These are phyloP conservation scores for Saccharomycopsis synnaedendra DNA, from an alignment of 805 yeast genomes.

Conservation along the genomic window DNA sequence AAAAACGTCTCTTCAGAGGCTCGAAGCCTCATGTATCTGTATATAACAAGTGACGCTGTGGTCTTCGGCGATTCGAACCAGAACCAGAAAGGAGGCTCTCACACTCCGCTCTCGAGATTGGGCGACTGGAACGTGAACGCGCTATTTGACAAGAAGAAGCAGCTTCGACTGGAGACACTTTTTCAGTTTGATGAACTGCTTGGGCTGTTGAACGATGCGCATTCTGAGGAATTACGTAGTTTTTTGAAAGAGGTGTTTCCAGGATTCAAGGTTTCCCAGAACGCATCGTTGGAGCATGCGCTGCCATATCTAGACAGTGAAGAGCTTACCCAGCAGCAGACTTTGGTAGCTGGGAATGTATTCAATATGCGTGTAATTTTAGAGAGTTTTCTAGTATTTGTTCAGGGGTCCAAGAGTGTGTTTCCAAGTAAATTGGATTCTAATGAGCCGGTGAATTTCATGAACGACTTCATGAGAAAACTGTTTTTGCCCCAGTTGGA, in stretches of 20 bases:
- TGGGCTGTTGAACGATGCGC: slow-evolving; percentile 20
- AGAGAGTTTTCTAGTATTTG: slow-evolving; percentile 60
- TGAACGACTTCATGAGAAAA: slow-evolving; percentile 50
- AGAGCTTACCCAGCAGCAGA: slow-evolving; percentile 44
- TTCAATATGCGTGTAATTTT: slow-evolving; percentile 72
- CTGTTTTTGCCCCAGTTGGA: slow-evolving; percentile 57
- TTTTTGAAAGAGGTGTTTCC: slow-evolving; percentile 58
- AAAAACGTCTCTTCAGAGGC: slow-evolving; percentile 30
- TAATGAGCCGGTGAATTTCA: slow-evolving; percentile 33
- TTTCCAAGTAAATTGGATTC: slow-evolving; percentile 22
- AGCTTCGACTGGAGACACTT: slow-evolving; percentile 10
- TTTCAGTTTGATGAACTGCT: slow-evolving; percentile 23
- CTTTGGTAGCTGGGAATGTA: slow-evolving; percentile 57
- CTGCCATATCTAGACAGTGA: slow-evolving; percentile 51
- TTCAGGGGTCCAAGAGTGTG: slow-evolving; percentile 42
- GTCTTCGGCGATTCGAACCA: slow-evolving; percentile 7
- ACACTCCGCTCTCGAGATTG: slow-evolving; percentile 9
- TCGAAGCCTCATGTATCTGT: slow-evolving; percentile 26
- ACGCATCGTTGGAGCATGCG: slow-evolving; percentile 24
- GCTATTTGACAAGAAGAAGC: slow-evolving; percentile 7
- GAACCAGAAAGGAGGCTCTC: neutral
- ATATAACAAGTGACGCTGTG: slow-evolving; percentile 20
- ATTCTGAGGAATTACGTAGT: slow-evolving; percentile 30
- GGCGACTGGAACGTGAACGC: slow-evolving; percentile 11
- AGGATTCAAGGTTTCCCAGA: slow-evolving; percentile 32